A percentile compares a stretch with the other conserved stretches of the same genome.
Conservation (phyloP, 2,329 filamentous ascomycete genomes). For the Phyllosticta citriasiana region DNA sequence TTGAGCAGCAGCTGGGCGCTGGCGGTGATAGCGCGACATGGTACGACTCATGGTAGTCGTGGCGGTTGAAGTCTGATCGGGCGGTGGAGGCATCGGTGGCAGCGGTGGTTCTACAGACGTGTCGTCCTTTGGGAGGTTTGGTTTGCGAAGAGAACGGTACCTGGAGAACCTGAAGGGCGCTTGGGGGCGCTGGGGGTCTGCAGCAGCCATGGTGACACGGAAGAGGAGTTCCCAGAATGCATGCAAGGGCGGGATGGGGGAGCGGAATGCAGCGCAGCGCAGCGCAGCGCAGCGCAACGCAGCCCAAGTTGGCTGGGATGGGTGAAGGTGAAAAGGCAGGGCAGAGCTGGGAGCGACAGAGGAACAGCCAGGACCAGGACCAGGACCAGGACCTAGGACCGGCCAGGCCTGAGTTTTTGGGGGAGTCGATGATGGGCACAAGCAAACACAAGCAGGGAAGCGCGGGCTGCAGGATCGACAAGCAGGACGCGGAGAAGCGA, state of each 20-base stretch:
- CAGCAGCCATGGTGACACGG: slow-evolving; percentile 15
- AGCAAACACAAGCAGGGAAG: not conserved
- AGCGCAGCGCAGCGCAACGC: not conserved
- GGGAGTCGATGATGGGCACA: not conserved
- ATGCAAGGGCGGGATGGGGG: not conserved
- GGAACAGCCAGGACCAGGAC: not conserved
- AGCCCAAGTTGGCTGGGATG: not conserved
- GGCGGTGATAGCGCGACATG: slow-evolving; percentile 33
- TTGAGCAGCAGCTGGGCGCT: slow-evolving; percentile 19
- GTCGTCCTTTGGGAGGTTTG: slow-evolving; percentile 19
- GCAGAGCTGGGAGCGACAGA: not conserved
- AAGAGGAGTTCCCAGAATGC: not conserved
- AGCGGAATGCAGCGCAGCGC: not conserved
- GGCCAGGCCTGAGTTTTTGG: no score
- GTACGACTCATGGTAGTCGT: slow-evolving; percentile 21
- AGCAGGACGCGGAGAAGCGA: not conserved
- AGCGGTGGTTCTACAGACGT: slow-evolving; percentile 16
- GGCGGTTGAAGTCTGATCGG: slow-evolving; percentile 9
- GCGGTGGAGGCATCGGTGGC: slow-evolving; percentile 12
- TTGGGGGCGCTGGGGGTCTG: slow-evolving; percentile 17
- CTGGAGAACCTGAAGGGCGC: slow-evolving; percentile 41
- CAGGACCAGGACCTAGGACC: not conserved
- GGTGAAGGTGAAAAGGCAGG: not conserved
- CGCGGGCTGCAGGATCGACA: not conserved
- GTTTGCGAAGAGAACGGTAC: slow-evolving; percentile 48